Evolutionary conservation across 2,329 filamentous ascomycete species (phyloP).

Genomic region (Alternaria postmessia): DNA sequence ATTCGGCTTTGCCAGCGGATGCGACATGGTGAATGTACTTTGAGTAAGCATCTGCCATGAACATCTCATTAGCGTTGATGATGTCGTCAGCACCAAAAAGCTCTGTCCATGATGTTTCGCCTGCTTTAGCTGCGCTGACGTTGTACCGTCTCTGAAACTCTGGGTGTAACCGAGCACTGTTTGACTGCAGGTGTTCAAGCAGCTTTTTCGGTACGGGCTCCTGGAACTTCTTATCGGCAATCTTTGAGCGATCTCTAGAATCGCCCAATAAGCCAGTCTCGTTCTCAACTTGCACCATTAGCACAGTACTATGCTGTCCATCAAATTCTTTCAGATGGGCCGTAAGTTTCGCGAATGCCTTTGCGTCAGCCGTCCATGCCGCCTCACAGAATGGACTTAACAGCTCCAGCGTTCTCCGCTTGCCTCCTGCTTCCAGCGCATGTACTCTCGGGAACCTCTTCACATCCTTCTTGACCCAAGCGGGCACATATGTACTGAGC

Average conservation of each 20-base stretch:
- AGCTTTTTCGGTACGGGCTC: conserved; percentile 45
- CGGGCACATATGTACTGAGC: conserved; percentile 23
- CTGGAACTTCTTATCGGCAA: conserved; percentile 53
- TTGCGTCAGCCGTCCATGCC: conserved; percentile 43
- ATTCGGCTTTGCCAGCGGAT: conserved; percentile 47
- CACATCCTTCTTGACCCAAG: conserved; percentile 36
- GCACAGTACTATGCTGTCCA: conserved; percentile 55
- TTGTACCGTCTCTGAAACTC: conserved; percentile 36
- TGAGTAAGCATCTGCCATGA: conserved; percentile 57
- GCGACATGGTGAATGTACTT: conserved; percentile 52
- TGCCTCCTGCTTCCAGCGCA: background rate
- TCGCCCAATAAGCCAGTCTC: conserved; percentile 62
- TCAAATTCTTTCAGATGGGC: conserved; percentile 54
- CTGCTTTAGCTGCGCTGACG: conserved; percentile 10
- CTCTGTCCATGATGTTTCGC: conserved; percentile 44
- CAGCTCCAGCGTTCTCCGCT: background rate
- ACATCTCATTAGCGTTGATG: conserved; percentile 48
- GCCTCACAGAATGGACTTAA: conserved; percentile 39
- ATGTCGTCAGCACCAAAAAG: conserved; percentile 48
- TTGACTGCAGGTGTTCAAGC: conserved; percentile 32
- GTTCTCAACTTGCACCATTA: conserved; percentile 66
- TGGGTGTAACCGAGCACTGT: conserved; percentile 9
- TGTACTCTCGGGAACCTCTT: conserved; percentile 24
- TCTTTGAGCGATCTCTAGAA: conserved; percentile 57
- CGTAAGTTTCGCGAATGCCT: conserved; percentile 49